Evolutionary conservation across 2,329 filamentous ascomycete species (phyloP), one percentile per base, ranked within the genome.

Genomic region (Ascochyta viciae-villosae): DNA sequence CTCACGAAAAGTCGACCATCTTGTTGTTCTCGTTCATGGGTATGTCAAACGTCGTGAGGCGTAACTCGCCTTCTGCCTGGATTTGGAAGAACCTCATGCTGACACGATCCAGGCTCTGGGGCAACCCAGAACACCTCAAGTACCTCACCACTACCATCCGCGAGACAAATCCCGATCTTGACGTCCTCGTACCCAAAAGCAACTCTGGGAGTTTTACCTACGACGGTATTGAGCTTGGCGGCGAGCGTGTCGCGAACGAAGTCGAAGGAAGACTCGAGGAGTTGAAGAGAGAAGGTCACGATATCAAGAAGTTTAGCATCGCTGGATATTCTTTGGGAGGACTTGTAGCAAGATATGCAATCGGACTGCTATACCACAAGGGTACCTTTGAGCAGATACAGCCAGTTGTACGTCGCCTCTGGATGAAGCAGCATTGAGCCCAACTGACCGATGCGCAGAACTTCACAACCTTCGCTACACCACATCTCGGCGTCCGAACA

Each of bases 321-420:
- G 84, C 94, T 39, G 94, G 94, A 35, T 97, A 98, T 75, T 96
- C 92, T 0, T 82, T 97, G 1, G 94, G 94, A 41, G 94, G 94
- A 0, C 80, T 98, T 6, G 87, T 98, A 4, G 87, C 91, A 9
- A 85, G 94, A 57, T 98, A 96, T 78, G 89, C 91, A 2, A 84
- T 96, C 53, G 94, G 94, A 0, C 78, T 98, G 67, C 81, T 98
- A 3, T 86, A 93, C 66, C 88, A 90, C 50, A 90, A 89, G 67
- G 92, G 92, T 8, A 82, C 91, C 54, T 87, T 98, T 53, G 88
- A 96, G 53, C 83, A 83, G 54, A 82, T 98, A 24, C 83, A 92
- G 71, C 94, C 94, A 62, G 85, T 94, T 76, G 87, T 89, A 79
- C 76, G 87, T 87, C 76, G 79, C 64, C 37, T 34, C 5, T 23